Percentiles rank a stretch among this genome's conserved stretches.
Conservation (phyloP, 495 filamentous ascomycete genomes). For the Aspergillus asperescens region DNA sequence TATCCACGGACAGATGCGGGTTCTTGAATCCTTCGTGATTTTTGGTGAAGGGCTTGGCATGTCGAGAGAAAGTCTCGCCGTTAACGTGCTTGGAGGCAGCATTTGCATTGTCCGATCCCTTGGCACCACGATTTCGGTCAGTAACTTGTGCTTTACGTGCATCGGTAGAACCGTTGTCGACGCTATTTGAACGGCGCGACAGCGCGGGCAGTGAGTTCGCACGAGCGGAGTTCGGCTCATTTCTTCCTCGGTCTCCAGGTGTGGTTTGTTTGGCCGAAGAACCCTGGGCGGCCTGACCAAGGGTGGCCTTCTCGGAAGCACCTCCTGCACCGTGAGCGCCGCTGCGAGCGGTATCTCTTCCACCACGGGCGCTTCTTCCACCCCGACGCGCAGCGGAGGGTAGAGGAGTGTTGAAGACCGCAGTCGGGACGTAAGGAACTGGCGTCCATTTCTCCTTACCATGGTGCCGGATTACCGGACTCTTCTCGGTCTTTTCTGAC, state of each 20-base stretch:
- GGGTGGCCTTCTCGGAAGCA: constrained; percentile 38
- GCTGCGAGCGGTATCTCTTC: constrained; percentile 52
- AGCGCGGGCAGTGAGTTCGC: constrained; percentile 42
- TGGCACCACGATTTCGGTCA: constrained; percentile 33
- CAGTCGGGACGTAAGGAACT: constrained; percentile 67
- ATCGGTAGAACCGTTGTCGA: constrained; percentile 31
- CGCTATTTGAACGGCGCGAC: constrained; percentile 34
- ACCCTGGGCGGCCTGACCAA: constrained; percentile 27
- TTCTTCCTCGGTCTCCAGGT: constrained; percentile 36
- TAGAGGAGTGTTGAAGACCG: constrained; percentile 77
- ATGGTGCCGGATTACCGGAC: constrained; percentile 44
- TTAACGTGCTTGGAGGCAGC: constrained; percentile 17
- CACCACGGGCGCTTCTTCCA: constrained; percentile 50
- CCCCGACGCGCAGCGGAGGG: constrained; percentile 60
- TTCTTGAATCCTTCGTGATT: constrained; percentile 31
- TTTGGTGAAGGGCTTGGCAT: constrained; percentile 30
- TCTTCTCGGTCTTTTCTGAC: constrained; percentile 60
- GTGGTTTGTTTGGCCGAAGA: constrained; percentile 30
- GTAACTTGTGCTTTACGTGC: constrained; percentile 30
- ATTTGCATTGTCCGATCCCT: constrained; percentile 30
- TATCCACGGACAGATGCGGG: constrained; percentile 32
- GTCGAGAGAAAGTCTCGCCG: constrained; percentile 29
- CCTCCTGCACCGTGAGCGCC: constrained; percentile 35
- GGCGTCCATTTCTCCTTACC: constrained; percentile 69
- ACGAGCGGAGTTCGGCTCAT: constrained; percentile 33